A percentile compares a stretch with the other conserved stretches of the same genome.
These are phyloP conservation scores for Ciborinia camelliae DNA, from an alignment of 2,329 filamentous ascomycete genomes.

Conservation along the genomic window DNA sequence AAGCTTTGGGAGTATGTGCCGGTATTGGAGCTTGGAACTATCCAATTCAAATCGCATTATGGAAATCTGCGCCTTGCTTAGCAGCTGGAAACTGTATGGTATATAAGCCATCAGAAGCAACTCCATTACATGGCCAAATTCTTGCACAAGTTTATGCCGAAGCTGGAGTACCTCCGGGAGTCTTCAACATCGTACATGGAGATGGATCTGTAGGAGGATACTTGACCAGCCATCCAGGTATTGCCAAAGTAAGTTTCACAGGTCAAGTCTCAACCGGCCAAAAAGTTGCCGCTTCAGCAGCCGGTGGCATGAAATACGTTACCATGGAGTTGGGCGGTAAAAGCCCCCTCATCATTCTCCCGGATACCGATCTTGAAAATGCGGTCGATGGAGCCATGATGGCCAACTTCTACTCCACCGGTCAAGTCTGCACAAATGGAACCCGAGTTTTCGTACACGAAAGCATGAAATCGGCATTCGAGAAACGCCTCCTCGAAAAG, in stretches of 20 bases:
- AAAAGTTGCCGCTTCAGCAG: slow-evolving; percentile 75
- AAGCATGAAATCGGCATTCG: slow-evolving; percentile 63
- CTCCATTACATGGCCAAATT: slow-evolving; percentile 73
- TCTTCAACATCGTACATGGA: slow-evolving; percentile 85
- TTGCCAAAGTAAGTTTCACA: slow-evolving; percentile 87
- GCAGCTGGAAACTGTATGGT: slow-evolving; percentile 88
- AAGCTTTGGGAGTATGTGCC: slow-evolving; percentile 76
- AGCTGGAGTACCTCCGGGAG: slow-evolving; percentile 74
- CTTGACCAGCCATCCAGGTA: slow-evolving; percentile 65
- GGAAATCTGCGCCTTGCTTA: slow-evolving; percentile 83
- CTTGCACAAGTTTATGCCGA: slow-evolving; percentile 74
- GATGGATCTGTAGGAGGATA: slow-evolving; percentile 73
- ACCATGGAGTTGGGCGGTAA: slow-evolving; percentile 93
- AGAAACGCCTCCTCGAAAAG: slow-evolving; percentile 65
- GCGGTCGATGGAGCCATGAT: slow-evolving; percentile 91
- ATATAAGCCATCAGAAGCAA: slow-evolving; percentile 87
- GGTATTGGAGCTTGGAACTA: slow-evolving; percentile 93
- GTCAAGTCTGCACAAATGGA: slow-evolving; percentile 91
- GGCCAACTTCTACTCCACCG: slow-evolving; percentile 88
- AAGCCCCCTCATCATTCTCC: slow-evolving; percentile 74
- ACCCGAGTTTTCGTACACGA: slow-evolving; percentile 80
- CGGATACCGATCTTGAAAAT: slow-evolving; percentile 71
- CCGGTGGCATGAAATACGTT: slow-evolving; percentile 80
- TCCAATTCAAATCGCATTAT: slow-evolving; percentile 83
- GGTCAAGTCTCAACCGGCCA: slow-evolving; percentile 80